Evolutionary conservation across 805 yeast genomes (phyloP).

Genomic region (Candida schatavii): DNA sequence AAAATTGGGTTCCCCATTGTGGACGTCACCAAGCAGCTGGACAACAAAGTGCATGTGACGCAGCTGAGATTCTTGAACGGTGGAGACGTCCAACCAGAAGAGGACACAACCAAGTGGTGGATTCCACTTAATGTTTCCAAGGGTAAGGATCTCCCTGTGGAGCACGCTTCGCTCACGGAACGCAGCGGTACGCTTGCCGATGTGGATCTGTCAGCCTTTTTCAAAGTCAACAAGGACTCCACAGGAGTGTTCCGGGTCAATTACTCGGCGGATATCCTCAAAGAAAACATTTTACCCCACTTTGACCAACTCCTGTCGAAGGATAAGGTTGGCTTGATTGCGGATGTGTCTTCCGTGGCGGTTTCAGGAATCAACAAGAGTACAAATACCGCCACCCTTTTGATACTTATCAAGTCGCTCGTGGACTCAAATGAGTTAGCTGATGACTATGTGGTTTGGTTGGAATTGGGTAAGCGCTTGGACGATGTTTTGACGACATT

Average conservation of each 20-base stretch:
- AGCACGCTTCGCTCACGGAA: slow-evolving; percentile 13
- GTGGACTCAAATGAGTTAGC: slow-evolving; percentile 28
- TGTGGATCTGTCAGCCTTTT: slow-evolving; percentile 17
- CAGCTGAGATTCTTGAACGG: slow-evolving; percentile 64
- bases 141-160: slow-evolving; percentile 10
- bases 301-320: slow-evolving; percentile 38
- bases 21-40: slow-evolving; percentile 39
- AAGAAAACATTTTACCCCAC: slow-evolving; percentile 37
- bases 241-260: slow-evolving; percentile 54
- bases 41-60: slow-evolving; percentile 36
- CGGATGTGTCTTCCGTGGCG: slow-evolving; percentile 50
- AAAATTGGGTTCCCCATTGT: slow-evolving; percentile 73
- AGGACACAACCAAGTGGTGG: slow-evolving; percentile 60
- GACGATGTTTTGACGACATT: slow-evolving; percentile 36
- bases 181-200: slow-evolving; percentile 20
- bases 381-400: slow-evolving; percentile 39
- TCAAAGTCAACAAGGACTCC: slow-evolving; percentile 50
- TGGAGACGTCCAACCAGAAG: slow-evolving; percentile 59
- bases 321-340: slow-evolving; percentile 54
- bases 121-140: slow-evolving; percentile 44
- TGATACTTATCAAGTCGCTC: slow-evolving; percentile 37
- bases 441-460: slow-evolving; percentile 51
- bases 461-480: slow-evolving; percentile 45
- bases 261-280: slow-evolving; percentile 43
- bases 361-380: slow-evolving; percentile 39